Conservation (phyloP, 768 basidiomycete genomes). For the Agaricus sinodeliciosus region DNA sequence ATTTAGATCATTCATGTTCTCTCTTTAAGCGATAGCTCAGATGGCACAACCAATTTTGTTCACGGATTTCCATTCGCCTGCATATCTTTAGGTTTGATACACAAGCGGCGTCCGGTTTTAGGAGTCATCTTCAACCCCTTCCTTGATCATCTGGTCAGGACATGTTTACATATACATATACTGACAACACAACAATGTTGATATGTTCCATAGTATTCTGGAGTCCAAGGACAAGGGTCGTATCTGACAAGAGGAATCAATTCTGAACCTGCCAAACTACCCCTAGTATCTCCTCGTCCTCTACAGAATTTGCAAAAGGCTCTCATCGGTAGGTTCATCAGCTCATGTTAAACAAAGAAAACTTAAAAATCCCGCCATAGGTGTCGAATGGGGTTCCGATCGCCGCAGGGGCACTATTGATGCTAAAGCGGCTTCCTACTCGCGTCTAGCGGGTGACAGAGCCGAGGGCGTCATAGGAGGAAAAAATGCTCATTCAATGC, state of each 20-base stretch:
- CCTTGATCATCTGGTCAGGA: constrained; percentile 68
- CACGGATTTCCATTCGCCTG: constrained; percentile 85
- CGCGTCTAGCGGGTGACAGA: constrained; percentile 68
- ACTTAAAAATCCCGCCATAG: constrained; percentile 25
- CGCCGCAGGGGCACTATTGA: constrained; percentile 45
- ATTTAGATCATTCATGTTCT: background rate
- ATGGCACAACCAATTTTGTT: constrained; percentile 86
- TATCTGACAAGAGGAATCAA: constrained; percentile 49
- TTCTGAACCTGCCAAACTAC: constrained; percentile 48
- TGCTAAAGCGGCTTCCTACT: constrained; percentile 62
- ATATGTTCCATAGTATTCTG: constrained; percentile 53
- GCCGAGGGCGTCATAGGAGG: constrained; percentile 58
- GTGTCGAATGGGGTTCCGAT: constrained; percentile 88
- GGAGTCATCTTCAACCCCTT: constrained; percentile 95
- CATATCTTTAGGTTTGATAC: constrained; percentile 87
- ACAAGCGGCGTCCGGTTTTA: constrained; percentile 72
- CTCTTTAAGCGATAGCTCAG: constrained; percentile 17
- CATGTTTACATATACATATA: background rate
- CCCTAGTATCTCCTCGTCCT: constrained; percentile 57
- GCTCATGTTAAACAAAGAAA: background rate
- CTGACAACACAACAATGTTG: background rate
- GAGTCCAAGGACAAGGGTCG: constrained; percentile 73
- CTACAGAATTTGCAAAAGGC: constrained; percentile 65
- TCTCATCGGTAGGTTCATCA: constrained; percentile 46
- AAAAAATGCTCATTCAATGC: constrained; percentile 78